phyloP scores from a whole-genome alignment of 2,329 filamentous ascomycete genomes.

The Claviceps paspali region DNA sequence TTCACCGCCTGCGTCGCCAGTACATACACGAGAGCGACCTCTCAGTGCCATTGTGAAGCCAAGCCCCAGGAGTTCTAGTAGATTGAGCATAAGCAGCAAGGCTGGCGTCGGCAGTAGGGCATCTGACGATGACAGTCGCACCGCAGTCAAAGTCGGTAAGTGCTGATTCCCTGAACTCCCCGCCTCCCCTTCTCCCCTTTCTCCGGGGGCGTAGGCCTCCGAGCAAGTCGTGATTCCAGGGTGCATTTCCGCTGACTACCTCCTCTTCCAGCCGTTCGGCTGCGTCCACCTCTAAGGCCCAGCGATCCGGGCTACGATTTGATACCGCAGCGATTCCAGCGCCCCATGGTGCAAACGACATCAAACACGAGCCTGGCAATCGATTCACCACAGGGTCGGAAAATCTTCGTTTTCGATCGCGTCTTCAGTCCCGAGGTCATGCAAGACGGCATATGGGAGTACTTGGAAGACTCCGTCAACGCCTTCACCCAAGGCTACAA shows the following conservation, averaged over 20 bases:
- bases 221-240: neutral
- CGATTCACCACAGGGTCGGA: slow-evolving; percentile 81
- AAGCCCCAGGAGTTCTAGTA: slow-evolving; percentile 60
- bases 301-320: slow-evolving; percentile 86
- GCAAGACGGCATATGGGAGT: slow-evolving; percentile 90
- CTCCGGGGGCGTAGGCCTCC: too few relatives aligned
- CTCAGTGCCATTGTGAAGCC: slow-evolving; percentile 69
- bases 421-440: slow-evolving; percentile 73
- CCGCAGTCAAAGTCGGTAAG: slow-evolving; percentile 92
- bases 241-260: neutral
- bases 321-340: slow-evolving; percentile 89
- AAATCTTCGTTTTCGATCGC: slow-evolving; percentile 91
- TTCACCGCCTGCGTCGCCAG: slow-evolving; percentile 55
- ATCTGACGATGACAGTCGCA: slow-evolving; percentile 80
- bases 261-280: slow-evolving; percentile 57
- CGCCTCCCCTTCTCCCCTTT: too few relatives aligned
- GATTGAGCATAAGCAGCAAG: slow-evolving; percentile 73
- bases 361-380: slow-evolving; percentile 75
- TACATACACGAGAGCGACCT: slow-evolving; percentile 46
- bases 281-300: slow-evolving; percentile 71
- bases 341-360: slow-evolving; percentile 79
- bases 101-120: slow-evolving; percentile 62
- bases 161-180: neutral
- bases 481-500: slow-evolving; percentile 96
- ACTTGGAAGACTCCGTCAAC: slow-evolving; percentile 74